Base-by-base conservation (phyloP, 2,329 filamentous ascomycete species). In the Nemania sp. region DNA sequence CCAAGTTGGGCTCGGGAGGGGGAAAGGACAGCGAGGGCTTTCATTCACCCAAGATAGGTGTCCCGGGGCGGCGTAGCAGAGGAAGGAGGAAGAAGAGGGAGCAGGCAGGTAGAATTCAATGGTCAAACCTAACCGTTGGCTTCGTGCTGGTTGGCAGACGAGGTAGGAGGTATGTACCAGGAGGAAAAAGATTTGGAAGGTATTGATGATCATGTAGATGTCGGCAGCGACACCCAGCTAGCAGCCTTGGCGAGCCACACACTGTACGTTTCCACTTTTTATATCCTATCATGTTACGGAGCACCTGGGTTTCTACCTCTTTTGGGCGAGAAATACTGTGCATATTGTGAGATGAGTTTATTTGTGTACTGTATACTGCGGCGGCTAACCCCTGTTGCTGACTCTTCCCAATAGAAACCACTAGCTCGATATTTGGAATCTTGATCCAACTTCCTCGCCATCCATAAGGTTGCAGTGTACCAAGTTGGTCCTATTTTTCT, bases 131-230 rank as follows among this genome's bases (percentile, higher is more conserved):
- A n/a, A n/a, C n/a, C n/a, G n/a, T n/a, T n/a, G n/a, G n/a, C n/a
- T n/a, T n/a, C n/a, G n/a, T n/a, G 51, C 19, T 39, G 50, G 44
- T 43, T 49, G 26, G n/a, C n/a, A n/a, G n/a, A n/a, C n/a, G n/a
- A n/a, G n/a, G n/a, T n/a, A 45, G 51, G 44, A 52, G 37, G 47
- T 23, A 31, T 33, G 41, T n/a, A n/a, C n/a, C n/a, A n/a, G n/a
- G n/a, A n/a, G n/a, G n/a, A 40, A 47, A 54, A 55, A 52, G 56
- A 61, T 61, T 61, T 61, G 59, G 59, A 61, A 61, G 45, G 15
- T 23, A 31, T 9, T 36, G 51, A 33, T 34, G 54, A 49, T 54
- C 50, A 44, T 48, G 46, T 42, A 37, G 45, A n/a, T 41, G 30
- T 19, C 49, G 44, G 48, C 37, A 45, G 41, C n/a, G 37, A 46